phyloP scores from a whole-genome alignment of 108 stramenopile genomes.

The Skeletonema potamos region DNA sequence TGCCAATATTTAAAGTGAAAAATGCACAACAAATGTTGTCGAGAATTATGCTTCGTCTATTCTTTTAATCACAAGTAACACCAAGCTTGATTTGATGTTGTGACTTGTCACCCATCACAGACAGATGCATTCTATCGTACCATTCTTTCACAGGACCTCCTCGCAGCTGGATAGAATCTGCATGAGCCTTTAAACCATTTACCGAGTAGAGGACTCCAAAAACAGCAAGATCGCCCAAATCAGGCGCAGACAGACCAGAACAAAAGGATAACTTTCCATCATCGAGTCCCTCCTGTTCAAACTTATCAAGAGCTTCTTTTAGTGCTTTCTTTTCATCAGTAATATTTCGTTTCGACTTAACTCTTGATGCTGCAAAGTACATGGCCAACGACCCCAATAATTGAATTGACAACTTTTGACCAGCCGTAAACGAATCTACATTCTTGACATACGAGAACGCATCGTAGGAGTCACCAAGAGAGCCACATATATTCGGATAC shows the following conservation, averaged over 20 bases:
- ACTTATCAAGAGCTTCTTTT: constrained; percentile 53
- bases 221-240: constrained; percentile 83
- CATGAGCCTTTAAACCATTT: constrained; percentile 60
- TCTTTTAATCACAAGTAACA: neutral
- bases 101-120: constrained; percentile 15
- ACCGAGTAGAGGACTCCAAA: constrained; percentile 82
- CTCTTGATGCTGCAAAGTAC: constrained; percentile 87
- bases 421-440: constrained; percentile 51
- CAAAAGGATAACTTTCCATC: constrained; percentile 35
- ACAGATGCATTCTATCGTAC: constrained; percentile 51
- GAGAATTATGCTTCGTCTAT: neutral
- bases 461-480: constrained; percentile 66
- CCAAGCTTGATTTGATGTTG: neutral
- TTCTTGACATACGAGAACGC: constrained; percentile 86
- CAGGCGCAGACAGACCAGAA: constrained; percentile 34
- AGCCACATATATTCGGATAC: constrained; percentile 90
- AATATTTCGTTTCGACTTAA: constrained; percentile 78
- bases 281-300: constrained; percentile 56
- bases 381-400: constrained; percentile 81
- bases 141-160: constrained; percentile 43
- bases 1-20: neutral
- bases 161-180: constrained; percentile 35
- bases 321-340: constrained; percentile 77
- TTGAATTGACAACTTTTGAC: constrained; percentile 67
- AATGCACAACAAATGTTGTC: neutral